Evolutionary conservation across 2,329 filamentous ascomycete genomes (phyloP).

Genomic region (Sarocladiaceae sp.): DNA sequence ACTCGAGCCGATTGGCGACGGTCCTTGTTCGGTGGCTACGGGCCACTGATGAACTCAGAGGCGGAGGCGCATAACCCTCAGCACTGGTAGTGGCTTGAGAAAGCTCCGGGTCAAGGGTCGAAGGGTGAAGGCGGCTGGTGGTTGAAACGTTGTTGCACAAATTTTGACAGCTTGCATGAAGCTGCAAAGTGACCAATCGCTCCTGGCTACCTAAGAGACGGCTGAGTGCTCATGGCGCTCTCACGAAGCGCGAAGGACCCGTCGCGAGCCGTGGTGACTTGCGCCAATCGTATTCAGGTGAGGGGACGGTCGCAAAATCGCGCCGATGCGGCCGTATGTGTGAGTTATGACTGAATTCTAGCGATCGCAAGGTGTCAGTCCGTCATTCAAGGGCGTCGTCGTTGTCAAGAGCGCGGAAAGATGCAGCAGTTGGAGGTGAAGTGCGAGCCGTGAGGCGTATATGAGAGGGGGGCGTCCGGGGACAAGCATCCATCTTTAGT

Average conservation of each 20-base stretch:
- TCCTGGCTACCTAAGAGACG: background rate
- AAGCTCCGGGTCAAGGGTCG: no score
- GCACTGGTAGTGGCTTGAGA: no score
- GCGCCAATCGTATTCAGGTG: no score
- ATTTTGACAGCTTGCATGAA: no score
- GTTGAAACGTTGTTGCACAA: background rate
- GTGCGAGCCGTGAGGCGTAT: conserved; percentile 6
- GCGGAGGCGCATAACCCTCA: no score
- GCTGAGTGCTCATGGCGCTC: background rate
- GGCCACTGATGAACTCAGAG: no score
- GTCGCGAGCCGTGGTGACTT: background rate
- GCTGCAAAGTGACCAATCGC: background rate
- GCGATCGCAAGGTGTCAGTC: background rate
- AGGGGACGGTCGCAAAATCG: no score
- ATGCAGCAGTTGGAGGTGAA: conserved; percentile 2
- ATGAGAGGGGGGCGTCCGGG: conserved; percentile 8
- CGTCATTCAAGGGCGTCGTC: background rate
- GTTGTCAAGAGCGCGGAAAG: background rate
- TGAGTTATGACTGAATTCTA: background rate
- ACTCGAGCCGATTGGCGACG: no score
- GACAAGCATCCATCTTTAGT: conserved; percentile 6
- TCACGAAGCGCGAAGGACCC: background rate
- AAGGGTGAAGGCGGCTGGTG: no score
- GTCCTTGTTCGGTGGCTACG: no score
- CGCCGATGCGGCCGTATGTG: no score